Evolutionary conservation across 2,329 filamentous ascomycete genomes (phyloP).

Genomic region (Scedosporium boydii): DNA sequence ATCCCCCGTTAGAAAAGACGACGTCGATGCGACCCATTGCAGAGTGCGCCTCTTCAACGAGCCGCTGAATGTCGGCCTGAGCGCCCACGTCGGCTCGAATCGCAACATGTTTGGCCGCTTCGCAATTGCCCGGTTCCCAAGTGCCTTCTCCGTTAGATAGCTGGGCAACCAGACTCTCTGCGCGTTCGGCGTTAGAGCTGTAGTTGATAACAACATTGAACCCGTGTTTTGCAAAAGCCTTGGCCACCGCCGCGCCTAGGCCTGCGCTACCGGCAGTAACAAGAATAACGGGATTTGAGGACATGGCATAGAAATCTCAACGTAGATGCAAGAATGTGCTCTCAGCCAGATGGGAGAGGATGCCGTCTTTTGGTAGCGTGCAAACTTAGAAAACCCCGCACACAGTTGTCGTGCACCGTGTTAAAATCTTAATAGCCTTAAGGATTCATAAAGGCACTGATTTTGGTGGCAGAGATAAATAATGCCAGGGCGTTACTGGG

Average conservation of each 20-base stretch:
- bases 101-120: conserved; percentile 27
- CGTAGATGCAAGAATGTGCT: background rate
- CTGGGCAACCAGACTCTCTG: conserved; percentile 46
- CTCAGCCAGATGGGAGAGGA: background rate
- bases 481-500: too few species aligned
- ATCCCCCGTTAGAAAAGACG: conserved; percentile 64
- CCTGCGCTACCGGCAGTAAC: conserved; percentile 52
- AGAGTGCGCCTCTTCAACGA: conserved; percentile 49
- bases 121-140: conserved; percentile 25
- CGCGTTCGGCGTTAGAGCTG: conserved; percentile 48
- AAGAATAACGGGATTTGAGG: conserved; percentile 24
- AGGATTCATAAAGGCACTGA: too few species aligned
- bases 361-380: too few species aligned
- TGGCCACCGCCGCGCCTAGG: conserved; percentile 58
- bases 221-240: conserved; percentile 58
- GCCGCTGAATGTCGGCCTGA: conserved; percentile 45
- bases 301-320: conserved; percentile 10
- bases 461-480: too few species aligned
- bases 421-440: too few species aligned
- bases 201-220: conserved; percentile 69
- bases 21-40: conserved; percentile 58
- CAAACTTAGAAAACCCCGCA: too few species aligned
- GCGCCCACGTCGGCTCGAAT: conserved; percentile 59
- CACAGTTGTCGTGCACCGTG: too few species aligned
- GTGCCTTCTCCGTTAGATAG: conserved; percentile 26